These are phyloP conservation scores for Hibiscus tridactylites DNA, from an alignment of 345 rosid genomes.

Conservation along the genomic window DNA sequence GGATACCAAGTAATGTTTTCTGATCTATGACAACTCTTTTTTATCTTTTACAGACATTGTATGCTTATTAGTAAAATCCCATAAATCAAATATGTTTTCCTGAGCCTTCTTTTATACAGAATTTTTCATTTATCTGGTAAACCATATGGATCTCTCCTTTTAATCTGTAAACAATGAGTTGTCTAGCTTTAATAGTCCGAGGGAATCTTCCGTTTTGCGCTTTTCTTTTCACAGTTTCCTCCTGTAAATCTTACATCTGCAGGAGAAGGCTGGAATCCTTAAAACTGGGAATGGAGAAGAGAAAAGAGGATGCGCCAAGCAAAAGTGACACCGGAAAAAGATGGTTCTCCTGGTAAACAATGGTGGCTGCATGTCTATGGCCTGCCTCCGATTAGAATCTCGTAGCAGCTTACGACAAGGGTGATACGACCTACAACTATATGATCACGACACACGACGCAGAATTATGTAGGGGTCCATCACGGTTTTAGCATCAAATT, in stretches of 20 bases:
- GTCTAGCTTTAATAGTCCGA: neutral
- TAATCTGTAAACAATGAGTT: neutral
- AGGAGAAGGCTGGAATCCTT: slow-evolving; percentile 62
- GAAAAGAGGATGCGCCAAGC: slow-evolving; percentile 37
- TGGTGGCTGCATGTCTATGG: slow-evolving; percentile 1
- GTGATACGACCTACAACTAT: too few species aligned
- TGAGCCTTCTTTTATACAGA: neutral
- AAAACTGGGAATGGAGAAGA: slow-evolving; percentile 58
- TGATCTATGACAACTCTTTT: neutral
- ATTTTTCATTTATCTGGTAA: neutral
- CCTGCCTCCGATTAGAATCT: too few species aligned
- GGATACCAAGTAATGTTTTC: slow-evolving; percentile 53
- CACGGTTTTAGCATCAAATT: too few species aligned
- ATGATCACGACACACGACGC: too few species aligned
- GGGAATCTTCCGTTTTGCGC: neutral
- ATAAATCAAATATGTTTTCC: neutral
- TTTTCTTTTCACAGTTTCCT: neutral
- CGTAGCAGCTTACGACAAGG: too few species aligned
- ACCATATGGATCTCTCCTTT: neutral
- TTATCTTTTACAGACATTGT: neutral
- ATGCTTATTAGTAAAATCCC: neutral
- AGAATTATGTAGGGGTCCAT: too few species aligned
- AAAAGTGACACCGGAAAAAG: slow-evolving; percentile 28
- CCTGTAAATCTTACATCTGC: slow-evolving; percentile 11
- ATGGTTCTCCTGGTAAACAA: slow-evolving; percentile 68